Percentiles rank a stretch among this genome's conserved stretches.
Evolutionary conservation across 352 stramenopile species (phyloP).

Genomic region (Elongisporangium undulatum): DNA sequence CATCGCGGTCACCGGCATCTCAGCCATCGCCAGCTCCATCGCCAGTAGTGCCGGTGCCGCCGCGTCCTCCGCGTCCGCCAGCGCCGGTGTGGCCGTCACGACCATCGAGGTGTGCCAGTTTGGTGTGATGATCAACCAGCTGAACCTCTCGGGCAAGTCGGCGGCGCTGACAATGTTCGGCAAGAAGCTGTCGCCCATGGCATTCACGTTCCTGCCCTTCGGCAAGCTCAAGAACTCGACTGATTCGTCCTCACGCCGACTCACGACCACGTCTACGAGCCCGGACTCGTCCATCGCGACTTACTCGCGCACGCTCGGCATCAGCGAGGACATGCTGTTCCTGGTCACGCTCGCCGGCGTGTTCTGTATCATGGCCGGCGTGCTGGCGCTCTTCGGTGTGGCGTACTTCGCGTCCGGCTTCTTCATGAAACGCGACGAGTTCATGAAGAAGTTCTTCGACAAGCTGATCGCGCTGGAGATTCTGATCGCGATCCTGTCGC

Average conservation of each 20-base stretch:
- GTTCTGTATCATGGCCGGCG: constrained; percentile 60
- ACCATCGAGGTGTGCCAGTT: constrained; percentile 83
- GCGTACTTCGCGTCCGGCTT: constrained; percentile 49
- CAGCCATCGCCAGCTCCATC: constrained; percentile 64
- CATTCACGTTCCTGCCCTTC: constrained; percentile 78
- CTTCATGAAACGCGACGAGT: constrained; percentile 69
- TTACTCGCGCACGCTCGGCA: constrained; percentile 66
- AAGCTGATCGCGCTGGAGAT: constrained; percentile 81
- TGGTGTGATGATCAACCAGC: constrained; percentile 67
- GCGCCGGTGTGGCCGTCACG: constrained; percentile 52
- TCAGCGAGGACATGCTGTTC: constrained; percentile 81
- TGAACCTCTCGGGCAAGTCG: constrained; percentile 71
- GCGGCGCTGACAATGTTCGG: constrained; percentile 61
- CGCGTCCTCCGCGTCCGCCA: constrained; percentile 25
- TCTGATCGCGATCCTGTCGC: constrained; percentile 68
- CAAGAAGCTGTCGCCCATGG: constrained; percentile 67
- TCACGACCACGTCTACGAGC: constrained; percentile 9
- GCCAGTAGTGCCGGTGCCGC: constrained; percentile 30
- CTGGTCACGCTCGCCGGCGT: constrained; percentile 74
- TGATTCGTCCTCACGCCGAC: constrained; percentile 5
- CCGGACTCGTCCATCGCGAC: constrained; percentile 37
- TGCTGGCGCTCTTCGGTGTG: constrained; percentile 58
- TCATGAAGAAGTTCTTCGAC: constrained; percentile 77
- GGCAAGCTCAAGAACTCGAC: constrained; percentile 40
- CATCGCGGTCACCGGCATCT: constrained; percentile 62